phyloP scores from a whole-genome alignment of 352 stramenopile species.

The Phytophthora agathidicida region DNA sequence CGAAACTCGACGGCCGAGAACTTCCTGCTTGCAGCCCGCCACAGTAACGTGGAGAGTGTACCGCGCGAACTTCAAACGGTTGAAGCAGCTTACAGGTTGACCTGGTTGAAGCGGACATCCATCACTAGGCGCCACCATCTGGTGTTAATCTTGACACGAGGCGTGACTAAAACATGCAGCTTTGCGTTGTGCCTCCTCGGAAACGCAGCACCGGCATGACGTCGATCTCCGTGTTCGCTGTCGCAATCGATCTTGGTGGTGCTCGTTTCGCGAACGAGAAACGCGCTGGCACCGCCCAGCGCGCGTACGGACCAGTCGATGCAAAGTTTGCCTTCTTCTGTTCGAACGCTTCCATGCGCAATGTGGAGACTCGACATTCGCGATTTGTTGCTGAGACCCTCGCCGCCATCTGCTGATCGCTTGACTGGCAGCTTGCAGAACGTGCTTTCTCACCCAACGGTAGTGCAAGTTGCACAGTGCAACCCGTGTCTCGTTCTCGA shows the following conservation, averaged over 20 bases:
- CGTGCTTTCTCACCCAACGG: no score
- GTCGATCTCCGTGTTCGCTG: background rate
- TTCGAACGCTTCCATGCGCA: no score
- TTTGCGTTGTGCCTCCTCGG: background rate
- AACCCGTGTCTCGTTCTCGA: slow-evolving; percentile 23
- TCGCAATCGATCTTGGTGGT: background rate
- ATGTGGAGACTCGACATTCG: slow-evolving; percentile 3
- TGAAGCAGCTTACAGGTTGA: no score
- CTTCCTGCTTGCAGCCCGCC: no score
- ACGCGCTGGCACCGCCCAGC: slow-evolving; percentile 5
- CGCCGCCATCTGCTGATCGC: slow-evolving; percentile 12
- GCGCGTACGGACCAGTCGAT: slow-evolving; percentile 18
- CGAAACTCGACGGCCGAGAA: no score
- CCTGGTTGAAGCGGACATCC: no score
- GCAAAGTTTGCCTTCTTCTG: slow-evolving; percentile 14
- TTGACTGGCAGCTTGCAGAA: background rate
- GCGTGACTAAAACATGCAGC: slow-evolving; percentile 5
- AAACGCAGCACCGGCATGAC: slow-evolving; percentile 8
- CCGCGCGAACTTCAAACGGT: no score
- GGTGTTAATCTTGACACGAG: slow-evolving; percentile 11
- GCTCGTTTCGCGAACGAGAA: background rate
- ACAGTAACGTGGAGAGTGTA: no score
- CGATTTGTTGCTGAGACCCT: slow-evolving; percentile 11
- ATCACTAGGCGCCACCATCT: slow-evolving; percentile 4
- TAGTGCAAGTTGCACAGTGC: no score